Evolutionary conservation across 805 yeast species (phyloP), one percentile per base, ranked within the genome.

Genomic region (Ogataea neopini): DNA sequence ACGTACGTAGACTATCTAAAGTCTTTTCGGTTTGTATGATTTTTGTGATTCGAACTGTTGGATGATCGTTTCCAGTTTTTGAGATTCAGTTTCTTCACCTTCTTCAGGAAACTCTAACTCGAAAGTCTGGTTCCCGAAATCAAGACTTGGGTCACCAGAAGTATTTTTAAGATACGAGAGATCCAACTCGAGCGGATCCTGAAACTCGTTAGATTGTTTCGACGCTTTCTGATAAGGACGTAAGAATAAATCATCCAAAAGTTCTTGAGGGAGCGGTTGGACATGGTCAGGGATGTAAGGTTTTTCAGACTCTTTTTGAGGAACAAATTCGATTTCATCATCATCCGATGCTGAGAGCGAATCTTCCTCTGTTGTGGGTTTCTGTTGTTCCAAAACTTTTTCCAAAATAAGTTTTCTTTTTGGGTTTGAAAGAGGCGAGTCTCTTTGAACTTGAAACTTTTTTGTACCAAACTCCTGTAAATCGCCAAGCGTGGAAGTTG

Each of bases 251-350:
- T 58, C 65, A 7, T 62, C 63, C 34, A 63, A 47, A 15, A 70
- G 50, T 11, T 53, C 58, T 11, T 61, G 65, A 15, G 58, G 70
- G 68, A 46, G 62, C 1, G 75, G 72, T n/a, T 71, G 72, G 51
- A 72, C 64, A 34, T 72, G 74, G 51, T 66, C 54, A 20, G 85
- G 84, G 5, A 67, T 59, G 49, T 75, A 72, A 2, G 74, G 71
- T 19, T 72, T 51, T 18, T 70, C 75, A 2, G 64, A 64, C 23
- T 62, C 64, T 29, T 58, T 60, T 18, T 62, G 60, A 5, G 85
- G 77, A 18, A 73, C 73, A 34, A 62, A 59, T 51, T 82, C 87
- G n/a, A 81, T 67, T 43, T 74, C 78, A 35, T 66, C 66, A 20
- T 69, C 74, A 29, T 66, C 63, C 25, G 36, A 37, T 13, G 49